A percentile compares a stretch with the other conserved stretches of the same genome.
Conservation (phyloP, 768 basidiomycete genomes). For the Suillus tomentosus region DNA sequence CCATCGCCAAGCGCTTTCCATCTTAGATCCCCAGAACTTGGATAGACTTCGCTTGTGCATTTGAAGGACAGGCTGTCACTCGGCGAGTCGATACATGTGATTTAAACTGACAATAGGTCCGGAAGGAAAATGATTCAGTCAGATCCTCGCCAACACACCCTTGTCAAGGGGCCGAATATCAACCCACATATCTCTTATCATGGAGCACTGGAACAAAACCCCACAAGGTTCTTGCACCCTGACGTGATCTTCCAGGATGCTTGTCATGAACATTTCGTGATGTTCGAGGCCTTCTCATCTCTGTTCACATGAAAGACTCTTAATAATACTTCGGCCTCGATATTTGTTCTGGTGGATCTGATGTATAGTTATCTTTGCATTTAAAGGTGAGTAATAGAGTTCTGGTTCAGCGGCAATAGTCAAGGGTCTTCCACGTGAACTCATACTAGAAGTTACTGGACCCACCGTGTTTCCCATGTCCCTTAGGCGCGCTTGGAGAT, state of each 20-base stretch:
- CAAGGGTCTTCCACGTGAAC: constrained; percentile 23
- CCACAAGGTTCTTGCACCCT: constrained; percentile 1
- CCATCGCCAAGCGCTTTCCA: constrained; percentile 3
- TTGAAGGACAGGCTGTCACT: constrained; percentile 9
- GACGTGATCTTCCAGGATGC: neutral
- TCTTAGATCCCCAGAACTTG: constrained; percentile 6
- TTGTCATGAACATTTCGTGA: neutral
- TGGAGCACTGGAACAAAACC: neutral
- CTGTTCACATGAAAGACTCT: constrained; percentile 13
- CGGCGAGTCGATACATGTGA: constrained; percentile 14
- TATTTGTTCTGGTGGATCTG: neutral
- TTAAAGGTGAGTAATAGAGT: constrained; percentile 22
- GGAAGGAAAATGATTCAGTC: neutral
- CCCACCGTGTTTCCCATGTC: constrained; percentile 8
- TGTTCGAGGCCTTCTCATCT: constrained; percentile 3
- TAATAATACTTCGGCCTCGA: constrained; percentile 3
- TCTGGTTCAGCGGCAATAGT: constrained; percentile 18
- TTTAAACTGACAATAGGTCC: constrained; percentile 8
- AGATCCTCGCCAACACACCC: neutral
- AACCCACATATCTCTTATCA: constrained; percentile 6
- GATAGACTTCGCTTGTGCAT: constrained; percentile 15
- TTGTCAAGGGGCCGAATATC: neutral
- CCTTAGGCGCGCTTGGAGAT: neutral
- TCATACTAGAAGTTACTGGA: neutral
- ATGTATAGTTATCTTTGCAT: constrained; percentile 14